Evolutionary conservation across 202 grass and related monocot species (phyloP), one percentile per base, ranked within the genome.

Genomic region (Carex sylvatica): DNA sequence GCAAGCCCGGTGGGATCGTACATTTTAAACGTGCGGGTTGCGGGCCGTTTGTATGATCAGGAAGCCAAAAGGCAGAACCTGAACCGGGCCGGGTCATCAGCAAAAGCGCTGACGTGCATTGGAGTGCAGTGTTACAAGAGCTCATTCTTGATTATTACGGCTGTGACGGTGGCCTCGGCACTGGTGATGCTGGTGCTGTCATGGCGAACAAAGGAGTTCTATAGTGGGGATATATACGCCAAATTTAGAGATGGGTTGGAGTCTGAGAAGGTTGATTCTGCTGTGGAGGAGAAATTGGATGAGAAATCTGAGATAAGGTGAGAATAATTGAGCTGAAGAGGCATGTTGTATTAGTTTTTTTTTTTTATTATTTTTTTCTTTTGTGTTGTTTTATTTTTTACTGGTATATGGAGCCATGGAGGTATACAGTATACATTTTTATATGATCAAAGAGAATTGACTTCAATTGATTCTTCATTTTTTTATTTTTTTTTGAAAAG

Each of bases 81-180:
- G 68, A 46, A 46, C 3, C 40, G 44, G 38, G n/a, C 1, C 1
- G 10, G 38, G 36, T 47, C 38, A n/a, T 1, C 87, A 3, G 87
- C 51, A 6, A 83, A 73, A 11, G 89, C 84, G 0, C 72, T 46
- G 90, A 62, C 89, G 26, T 92, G 90, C 86, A 84, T 87, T 6
- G 90, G 93, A 11, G 90, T 93, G 55, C 8, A 61, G 46, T 96
- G 87, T 38, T 89, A 36, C 46, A 89, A 83, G 80, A 49, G 59
- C 0, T 40, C 87, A 51, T 89, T 89, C 51, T 20, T 86, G 46
- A 86, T 89, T 31, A 89, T 86, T 6, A 86, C 87, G 23, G 84
- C 63, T 3, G 62, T 16, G 40, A 89, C 87, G 2, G 14, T 86
- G 51, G 16, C 70, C 18, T 79, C 78, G 4, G 87, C 63, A n/a